A percentile compares a stretch with the other conserved stretches of the same genome.
These are phyloP conservation scores for Russula lepida DNA, from an alignment of 768 basidiomycete genomes.

Conservation along the genomic window DNA sequence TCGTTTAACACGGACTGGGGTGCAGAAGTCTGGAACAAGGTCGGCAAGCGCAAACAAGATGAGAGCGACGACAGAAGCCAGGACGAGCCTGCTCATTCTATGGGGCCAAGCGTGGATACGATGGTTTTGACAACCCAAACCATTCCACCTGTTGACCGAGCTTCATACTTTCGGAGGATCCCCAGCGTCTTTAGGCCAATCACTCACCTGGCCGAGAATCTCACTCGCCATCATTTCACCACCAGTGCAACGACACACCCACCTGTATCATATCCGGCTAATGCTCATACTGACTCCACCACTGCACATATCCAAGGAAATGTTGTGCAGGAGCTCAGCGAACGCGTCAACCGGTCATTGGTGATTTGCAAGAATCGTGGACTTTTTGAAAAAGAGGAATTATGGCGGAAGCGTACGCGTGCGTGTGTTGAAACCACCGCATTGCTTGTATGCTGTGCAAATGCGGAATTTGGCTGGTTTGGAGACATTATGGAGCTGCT, in stretches of 20 bases:
- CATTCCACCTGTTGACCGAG: no score
- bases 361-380: not conserved
- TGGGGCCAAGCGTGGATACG: no score
- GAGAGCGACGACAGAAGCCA: not conserved
- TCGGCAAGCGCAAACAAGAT: not conserved
- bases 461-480: not conserved
- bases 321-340: conserved; percentile 2
- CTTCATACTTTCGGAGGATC: not conserved
- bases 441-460: not conserved
- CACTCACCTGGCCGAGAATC: no score
- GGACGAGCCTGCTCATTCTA: no score
- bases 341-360: not conserved
- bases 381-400: not conserved
- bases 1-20: no score
- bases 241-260: not conserved
- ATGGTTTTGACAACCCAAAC: no score
- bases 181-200: not conserved
- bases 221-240: not conserved
- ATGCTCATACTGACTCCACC: no score
- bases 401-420: conserved; percentile 11
- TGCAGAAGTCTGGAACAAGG: no score
- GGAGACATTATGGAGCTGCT: not conserved
- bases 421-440: conserved; percentile 10
- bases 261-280: no score
- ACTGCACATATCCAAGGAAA: no score